Conservation (phyloP, 495 filamentous ascomycete species). For the Aspergillus coremiiformis region DNA sequence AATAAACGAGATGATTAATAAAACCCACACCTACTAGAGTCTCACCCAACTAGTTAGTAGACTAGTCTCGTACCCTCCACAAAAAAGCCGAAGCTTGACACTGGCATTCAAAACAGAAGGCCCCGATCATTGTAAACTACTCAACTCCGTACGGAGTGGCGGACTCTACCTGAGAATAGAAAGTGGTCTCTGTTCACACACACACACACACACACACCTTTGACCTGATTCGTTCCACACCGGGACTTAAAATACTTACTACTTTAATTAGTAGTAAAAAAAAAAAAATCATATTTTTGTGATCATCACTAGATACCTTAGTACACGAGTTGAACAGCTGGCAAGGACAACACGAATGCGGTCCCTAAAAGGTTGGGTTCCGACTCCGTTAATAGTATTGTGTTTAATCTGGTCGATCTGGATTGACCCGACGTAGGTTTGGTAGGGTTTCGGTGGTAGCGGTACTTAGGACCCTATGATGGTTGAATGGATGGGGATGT, state of each 20-base stretch:
- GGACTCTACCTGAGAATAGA: background rate
- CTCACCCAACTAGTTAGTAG: background rate
- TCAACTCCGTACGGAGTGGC: constrained; percentile 5
- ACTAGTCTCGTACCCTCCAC: background rate
- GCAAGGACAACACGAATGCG: constrained; percentile 8
- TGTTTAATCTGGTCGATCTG: background rate
- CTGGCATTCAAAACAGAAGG: too few species aligned
- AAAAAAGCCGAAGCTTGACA: background rate
- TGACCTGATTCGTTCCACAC: too few species aligned
- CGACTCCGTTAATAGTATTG: background rate
- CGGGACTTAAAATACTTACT: background rate
- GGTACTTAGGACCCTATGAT: too few species aligned
- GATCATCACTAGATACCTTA: too few species aligned
- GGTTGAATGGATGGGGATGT: too few species aligned
- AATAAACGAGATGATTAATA: too few species aligned
- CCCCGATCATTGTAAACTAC: background rate
- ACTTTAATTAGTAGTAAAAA: constrained; percentile 4
- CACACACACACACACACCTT: too few species aligned
- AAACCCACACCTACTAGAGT: too few species aligned
- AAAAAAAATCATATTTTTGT: background rate
- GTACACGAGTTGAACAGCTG: constrained; percentile 13
- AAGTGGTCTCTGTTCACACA: constrained; percentile 2
- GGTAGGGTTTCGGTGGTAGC: background rate
- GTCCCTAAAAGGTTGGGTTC: background rate
- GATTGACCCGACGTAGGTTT: background rate